These are phyloP conservation scores for Fusarium sp. DNA, from an alignment of 2,329 filamentous ascomycete genomes.

Conservation along the genomic window DNA sequence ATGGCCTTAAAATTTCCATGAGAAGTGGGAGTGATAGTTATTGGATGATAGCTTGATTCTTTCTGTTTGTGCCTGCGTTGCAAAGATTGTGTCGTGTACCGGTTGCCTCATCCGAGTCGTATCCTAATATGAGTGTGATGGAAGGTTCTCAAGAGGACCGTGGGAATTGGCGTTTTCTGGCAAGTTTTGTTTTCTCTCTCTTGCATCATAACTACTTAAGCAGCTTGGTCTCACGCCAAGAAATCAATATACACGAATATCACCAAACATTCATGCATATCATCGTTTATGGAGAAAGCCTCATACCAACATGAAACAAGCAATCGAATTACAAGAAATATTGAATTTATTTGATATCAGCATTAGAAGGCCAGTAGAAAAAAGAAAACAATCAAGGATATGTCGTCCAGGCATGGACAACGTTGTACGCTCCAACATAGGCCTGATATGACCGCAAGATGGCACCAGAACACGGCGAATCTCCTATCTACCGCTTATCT, in stretches of 20 bases:
- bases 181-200: slow-evolving; percentile 11
- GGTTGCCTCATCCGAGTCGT: slow-evolving; percentile 1
- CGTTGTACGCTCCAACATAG: slow-evolving; percentile 43
- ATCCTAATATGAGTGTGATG: slow-evolving; percentile 13
- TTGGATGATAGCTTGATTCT: neutral
- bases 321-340: slow-evolving; percentile 45
- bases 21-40: neutral
- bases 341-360: slow-evolving; percentile 68
- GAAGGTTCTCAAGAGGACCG: neutral
- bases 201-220: neutral
- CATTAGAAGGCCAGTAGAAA: slow-evolving; percentile 73
- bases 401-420: slow-evolving; percentile 49
- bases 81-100: slow-evolving; percentile 14
- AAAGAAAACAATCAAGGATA: slow-evolving; percentile 57
- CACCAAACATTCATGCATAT: neutral
- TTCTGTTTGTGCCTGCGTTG: neutral
- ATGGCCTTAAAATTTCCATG: neutral
- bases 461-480: slow-evolving; percentile 21
- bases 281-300: neutral
- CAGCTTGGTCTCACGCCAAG: neutral
- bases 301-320: neutral
- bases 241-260: neutral
- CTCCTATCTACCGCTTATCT: slow-evolving; percentile 37
- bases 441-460: slow-evolving; percentile 41
- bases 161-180: slow-evolving; percentile 18